Conservation (phyloP, 306 rosid genomes). For the Lathyrus aphaca region DNA sequence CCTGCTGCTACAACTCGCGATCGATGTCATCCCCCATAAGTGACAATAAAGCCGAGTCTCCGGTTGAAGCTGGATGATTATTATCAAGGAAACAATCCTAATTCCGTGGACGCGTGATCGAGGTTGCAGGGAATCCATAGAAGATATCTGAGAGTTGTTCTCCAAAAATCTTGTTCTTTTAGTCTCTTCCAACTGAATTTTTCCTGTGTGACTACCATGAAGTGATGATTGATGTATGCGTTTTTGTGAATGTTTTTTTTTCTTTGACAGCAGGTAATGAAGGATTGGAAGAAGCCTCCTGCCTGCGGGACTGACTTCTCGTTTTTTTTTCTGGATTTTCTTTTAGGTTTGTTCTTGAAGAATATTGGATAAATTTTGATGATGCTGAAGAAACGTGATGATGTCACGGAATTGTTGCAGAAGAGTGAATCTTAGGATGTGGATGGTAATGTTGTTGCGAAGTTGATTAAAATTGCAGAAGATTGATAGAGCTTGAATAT, state of each 20-base stretch:
- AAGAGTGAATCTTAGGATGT: too few relatives aligned
- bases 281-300: conserved; percentile 43
- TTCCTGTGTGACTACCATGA: too few relatives aligned
- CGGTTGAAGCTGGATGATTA: conserved; percentile 69
- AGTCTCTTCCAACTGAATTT: conserved; percentile 67
- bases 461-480: too few relatives aligned
- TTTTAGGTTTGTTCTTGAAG: too few relatives aligned
- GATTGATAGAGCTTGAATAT: too few relatives aligned
- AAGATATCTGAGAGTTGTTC: conserved; percentile 88
- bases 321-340: too few relatives aligned
- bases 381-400: too few relatives aligned
- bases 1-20: conserved; percentile 67
- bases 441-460: too few relatives aligned
- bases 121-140: conserved; percentile 75
- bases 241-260: too few relatives aligned
- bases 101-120: conserved; percentile 79
- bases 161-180: conserved; percentile 88
- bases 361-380: too few relatives aligned
- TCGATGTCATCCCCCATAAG: conserved; percentile 83
- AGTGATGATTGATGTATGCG: too few relatives aligned
- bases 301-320: conserved; percentile 66
- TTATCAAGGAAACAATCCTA: conserved; percentile 95
- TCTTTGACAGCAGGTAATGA: conserved; percentile 39
- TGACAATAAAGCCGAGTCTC: conserved; percentile 80
- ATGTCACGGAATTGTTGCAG: too few relatives aligned